Base-by-base conservation (phyloP, 441 rosid genomes). In the Dalechampia spathulata region DNA sequence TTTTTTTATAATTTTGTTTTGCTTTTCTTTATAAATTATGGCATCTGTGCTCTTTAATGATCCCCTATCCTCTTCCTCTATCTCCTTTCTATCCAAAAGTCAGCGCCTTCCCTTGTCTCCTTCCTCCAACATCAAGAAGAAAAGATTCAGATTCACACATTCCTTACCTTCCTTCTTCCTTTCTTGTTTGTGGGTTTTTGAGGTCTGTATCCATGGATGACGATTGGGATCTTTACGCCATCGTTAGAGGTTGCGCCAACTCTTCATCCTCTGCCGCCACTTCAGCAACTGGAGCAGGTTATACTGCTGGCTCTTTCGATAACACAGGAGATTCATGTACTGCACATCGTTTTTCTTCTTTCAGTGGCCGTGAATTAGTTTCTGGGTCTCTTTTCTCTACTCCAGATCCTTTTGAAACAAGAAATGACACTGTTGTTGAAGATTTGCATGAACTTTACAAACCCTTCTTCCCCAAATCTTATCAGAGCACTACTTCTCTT, bases 201-300 rank as follows among this genome's bases (percentile, higher is more conserved):
- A n/a, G 64, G 55, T 56, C 43, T 6, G 19, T 5, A 15, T 52
- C 70, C 67, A 86, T 89, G 92, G 95, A 77, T 63, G 90, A 73
- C 52, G 96, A 89, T 55, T 92, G 96, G 98, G 98, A 88, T 84
- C 93, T 92, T 57, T 83, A 84, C 46, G 98, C 98, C 50, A 93
- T 92, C 66, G 96, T 92, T 41, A 73, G 98, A 69, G 83, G 98
- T 34, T 92, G 86, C 70, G 51, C 75, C 71, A 48, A 73, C 60
- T 11, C 79, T 42, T 17, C 74, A 43, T 1, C 79, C 21, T 12
- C 75, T 34, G 19, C 75, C 64, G 28, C 73, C 21, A 49, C 32
- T 2, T 21, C 14, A 21, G 8, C 76, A 12, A 54, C 66, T 5
- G 14, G 9, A 15, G 67, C 57, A 53, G 52, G n/a, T n/a, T n/a